Evolutionary conservation across 2,329 filamentous ascomycete genomes (phyloP).

Genomic region (Aspergillus pseudoglaucus): DNA sequence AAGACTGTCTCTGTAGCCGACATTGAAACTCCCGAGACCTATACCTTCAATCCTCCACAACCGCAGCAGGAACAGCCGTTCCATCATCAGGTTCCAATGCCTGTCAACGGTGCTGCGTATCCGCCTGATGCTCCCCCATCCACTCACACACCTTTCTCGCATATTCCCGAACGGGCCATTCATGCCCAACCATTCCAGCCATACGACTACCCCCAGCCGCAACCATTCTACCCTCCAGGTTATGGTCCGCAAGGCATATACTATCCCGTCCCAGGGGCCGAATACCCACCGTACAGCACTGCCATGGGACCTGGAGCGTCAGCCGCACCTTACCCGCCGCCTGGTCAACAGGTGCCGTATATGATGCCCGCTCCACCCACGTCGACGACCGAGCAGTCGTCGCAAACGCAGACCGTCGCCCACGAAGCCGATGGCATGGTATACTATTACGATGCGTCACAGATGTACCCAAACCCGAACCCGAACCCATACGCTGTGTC

Average conservation of each 20-base stretch:
- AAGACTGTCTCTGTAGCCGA: conserved; percentile 89
- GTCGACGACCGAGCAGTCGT: conserved; percentile 26
- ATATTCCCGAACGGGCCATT: conserved; percentile 87
- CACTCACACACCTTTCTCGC: conserved; percentile 70
- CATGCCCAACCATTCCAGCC: conserved; percentile 88
- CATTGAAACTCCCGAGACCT: conserved; percentile 73
- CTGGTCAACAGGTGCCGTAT: conserved; percentile 42
- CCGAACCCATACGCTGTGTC: conserved; percentile 28
- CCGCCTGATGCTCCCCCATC: conserved; percentile 55
- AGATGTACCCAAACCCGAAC: conserved; percentile 49
- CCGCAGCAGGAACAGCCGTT: conserved; percentile 76
- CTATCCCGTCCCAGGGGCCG: conserved; percentile 50
- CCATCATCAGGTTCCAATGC: conserved; percentile 84
- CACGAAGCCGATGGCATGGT: conserved; percentile 95
- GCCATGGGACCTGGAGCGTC: conserved; percentile 41
- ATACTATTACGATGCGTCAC: conserved; percentile 83
- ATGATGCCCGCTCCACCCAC: conserved; percentile 22
- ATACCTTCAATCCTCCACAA: conserved; percentile 54
- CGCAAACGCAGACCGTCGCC: conserved; percentile 56
- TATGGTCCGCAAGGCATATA: conserved; percentile 59
- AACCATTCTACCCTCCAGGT: conserved; percentile 54
- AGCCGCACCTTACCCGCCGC: conserved; percentile 51
- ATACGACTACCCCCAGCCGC: conserved; percentile 54
- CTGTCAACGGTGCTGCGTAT: conserved; percentile 51
- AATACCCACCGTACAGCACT: conserved; percentile 39